Percentiles rank a stretch among this genome's conserved stretches.
These are phyloP conservation scores for Conringia planisiliqua DNA, from an alignment of 345 rosid species.

Conservation along the genomic window DNA sequence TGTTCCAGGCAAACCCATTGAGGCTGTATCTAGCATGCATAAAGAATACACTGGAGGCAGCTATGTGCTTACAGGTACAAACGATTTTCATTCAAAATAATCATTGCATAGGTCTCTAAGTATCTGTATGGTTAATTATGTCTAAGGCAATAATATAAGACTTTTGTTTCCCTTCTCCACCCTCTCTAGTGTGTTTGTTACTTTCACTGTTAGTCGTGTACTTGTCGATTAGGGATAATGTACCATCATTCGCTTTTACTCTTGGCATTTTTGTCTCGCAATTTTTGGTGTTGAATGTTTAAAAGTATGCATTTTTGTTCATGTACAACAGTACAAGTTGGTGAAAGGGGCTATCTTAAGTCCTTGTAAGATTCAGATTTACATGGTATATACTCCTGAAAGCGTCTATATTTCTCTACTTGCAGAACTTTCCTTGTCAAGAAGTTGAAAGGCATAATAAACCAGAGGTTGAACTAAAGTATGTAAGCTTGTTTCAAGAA, in stretches of 20 bases:
- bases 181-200: conserved; percentile 15
- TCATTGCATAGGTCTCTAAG: not conserved
- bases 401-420: conserved; percentile 14
- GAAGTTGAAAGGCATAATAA: conserved; percentile 99
- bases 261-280: not conserved
- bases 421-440: conserved; percentile 98
- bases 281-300: not conserved
- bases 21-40: conserved; percentile 79
- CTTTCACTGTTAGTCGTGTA: not conserved
- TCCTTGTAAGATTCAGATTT: conserved; percentile 5
- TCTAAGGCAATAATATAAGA: not conserved
- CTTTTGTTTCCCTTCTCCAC: not conserved
- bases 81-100: not conserved
- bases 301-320: not conserved
- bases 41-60: conserved; percentile 87
- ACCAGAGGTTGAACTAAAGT: conserved; percentile 98
- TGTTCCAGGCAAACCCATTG: conserved; percentile 63
- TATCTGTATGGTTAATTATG: not conserved
- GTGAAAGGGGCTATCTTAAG: not conserved
- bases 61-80: conserved; percentile 88
- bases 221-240: not conserved
- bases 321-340: not conserved
- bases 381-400: conserved; percentile 10
- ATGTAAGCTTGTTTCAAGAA: conserved; percentile 40
- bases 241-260: not conserved